Base-by-base conservation (phyloP, 2,329 filamentous ascomycete genomes). In the Fusarium sp. region DNA sequence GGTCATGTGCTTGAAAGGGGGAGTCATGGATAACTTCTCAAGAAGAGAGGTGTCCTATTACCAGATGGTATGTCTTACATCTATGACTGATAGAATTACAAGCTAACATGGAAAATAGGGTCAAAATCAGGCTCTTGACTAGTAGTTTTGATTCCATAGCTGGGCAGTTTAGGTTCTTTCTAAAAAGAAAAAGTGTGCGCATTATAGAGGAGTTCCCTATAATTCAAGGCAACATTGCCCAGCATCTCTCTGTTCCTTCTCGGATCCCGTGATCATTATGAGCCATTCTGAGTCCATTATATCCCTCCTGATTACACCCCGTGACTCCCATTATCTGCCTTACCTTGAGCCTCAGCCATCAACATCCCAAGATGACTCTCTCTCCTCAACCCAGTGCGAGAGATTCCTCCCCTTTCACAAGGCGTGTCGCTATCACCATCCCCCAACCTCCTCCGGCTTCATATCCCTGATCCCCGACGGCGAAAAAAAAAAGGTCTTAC, bases 61-160 rank as follows among this genome's bases (percentile, higher is more conserved):
- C 85, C 83, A 87, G 64, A 90, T 90, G 88, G 88, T 89, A 73
- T 79, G 87, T 83, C 20, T 10, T 8, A 57, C 49, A n/a, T 11
- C 24, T 1, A 33, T 16, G 9, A 31, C 31, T 35, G 16, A 14
- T 29, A 5, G 6, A 12, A 31, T 35, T 4, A 6, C 9, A 3
- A 73, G 46, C 78, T 83, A 71, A 80, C 73, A n/a, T 24, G 24
- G 17, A 11, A 62, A 79, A 68, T 17, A 89, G 87, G 90, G 88
- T 71, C 88, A 90, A 77, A 89, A 87, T 65, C 88, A 90, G 76
- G 87, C 88, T 55, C 83, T 90, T 6, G 88, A 90, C 71, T 82
- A 86, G 70, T 89, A 81, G 35, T 14, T 29, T 55, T 20, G 27
- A 31, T 29, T n/a, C 27, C 17, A 31, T 20, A 31, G 17, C 24